A percentile compares a stretch with the other conserved stretches of the same genome.
phyloP scores from a whole-genome alignment of 164 flowering plant species.

The Vitis rotundifolia region DNA sequence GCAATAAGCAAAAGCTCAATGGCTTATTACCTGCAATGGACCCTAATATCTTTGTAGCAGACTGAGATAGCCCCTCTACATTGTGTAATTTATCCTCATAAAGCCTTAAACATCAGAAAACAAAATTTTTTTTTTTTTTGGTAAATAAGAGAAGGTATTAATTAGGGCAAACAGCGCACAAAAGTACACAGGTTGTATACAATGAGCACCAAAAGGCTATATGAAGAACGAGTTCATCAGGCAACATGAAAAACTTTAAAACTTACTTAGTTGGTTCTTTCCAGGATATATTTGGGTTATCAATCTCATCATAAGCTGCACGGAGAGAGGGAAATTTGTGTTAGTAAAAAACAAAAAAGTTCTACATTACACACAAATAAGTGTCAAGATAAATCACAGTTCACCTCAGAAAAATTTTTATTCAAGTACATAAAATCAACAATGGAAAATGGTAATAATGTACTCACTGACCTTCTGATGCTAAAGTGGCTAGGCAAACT shows the following conservation, averaged over 20 bases:
- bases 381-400: background rate
- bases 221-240: background rate
- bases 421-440: background rate
- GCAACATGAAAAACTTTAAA: background rate
- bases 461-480: slow-evolving; percentile 57
- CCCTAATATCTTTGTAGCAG: slow-evolving; percentile 8
- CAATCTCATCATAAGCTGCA: slow-evolving; percentile 14
- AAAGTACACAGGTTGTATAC: too few relatives aligned
- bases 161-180: too few relatives aligned
- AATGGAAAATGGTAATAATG: too few relatives aligned
- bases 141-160: too few relatives aligned
- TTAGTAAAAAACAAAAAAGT: background rate
- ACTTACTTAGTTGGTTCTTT: slow-evolving; percentile 16
- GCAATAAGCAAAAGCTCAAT: background rate
- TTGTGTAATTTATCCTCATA: slow-evolving; percentile 8
- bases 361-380: background rate
- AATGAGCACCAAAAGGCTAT: too few relatives aligned
- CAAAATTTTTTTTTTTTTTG: too few relatives aligned
- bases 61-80: slow-evolving; percentile 8
- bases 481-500: slow-evolving; percentile 71
- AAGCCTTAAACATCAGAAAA: background rate
- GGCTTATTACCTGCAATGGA: slow-evolving; percentile 24
- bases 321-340: background rate
- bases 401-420: background rate
- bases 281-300: slow-evolving; percentile 3